A percentile compares a stretch with the other conserved stretches of the same genome.
phyloP scores from a whole-genome alignment of 352 stramenopile genomes.

The Pythium chondricola region DNA sequence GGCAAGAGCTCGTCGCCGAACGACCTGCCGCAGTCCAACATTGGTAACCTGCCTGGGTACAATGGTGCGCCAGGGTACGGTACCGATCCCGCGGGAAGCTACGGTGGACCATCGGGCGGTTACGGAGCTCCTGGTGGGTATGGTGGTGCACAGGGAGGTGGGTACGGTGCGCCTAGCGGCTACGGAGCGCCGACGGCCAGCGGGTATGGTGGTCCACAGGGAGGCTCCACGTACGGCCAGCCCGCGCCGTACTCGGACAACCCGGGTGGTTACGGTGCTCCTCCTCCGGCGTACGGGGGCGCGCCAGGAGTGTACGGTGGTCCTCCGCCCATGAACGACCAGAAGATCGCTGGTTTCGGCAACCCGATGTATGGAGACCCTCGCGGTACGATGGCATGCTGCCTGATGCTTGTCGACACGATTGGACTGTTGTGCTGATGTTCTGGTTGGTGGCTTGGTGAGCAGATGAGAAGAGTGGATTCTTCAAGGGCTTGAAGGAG shows the following conservation, averaged over 20 bases:
- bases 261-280: conserved; percentile 16
- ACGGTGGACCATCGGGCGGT: conserved; percentile 21
- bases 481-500: conserved; percentile 83
- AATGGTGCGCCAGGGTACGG: conserved; percentile 21
- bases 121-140: conserved; percentile 17
- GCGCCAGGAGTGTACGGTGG: conserved; percentile 33
- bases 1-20: conserved; percentile 58
- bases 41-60: conserved; percentile 45
- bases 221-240: conserved; percentile 20
- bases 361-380: conserved; percentile 94
- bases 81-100: conserved; percentile 11
- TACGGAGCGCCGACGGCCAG: conserved; percentile 26
- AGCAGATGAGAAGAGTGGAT: conserved; percentile 77
- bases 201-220: conserved; percentile 18
- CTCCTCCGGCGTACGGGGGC: conserved; percentile 29
- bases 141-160: conserved; percentile 12
- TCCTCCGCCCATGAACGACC: conserved; percentile 50
- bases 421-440: neutral
- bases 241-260: conserved; percentile 23
- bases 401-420: too few species aligned
- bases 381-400: conserved; percentile 41
- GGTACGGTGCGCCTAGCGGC: conserved; percentile 34
- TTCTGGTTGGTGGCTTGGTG: neutral
- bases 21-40: conserved; percentile 41
- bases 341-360: conserved; percentile 90